phyloP scores from a whole-genome alignment of 306 rosid genomes.

The Rosa multiflora region DNA sequence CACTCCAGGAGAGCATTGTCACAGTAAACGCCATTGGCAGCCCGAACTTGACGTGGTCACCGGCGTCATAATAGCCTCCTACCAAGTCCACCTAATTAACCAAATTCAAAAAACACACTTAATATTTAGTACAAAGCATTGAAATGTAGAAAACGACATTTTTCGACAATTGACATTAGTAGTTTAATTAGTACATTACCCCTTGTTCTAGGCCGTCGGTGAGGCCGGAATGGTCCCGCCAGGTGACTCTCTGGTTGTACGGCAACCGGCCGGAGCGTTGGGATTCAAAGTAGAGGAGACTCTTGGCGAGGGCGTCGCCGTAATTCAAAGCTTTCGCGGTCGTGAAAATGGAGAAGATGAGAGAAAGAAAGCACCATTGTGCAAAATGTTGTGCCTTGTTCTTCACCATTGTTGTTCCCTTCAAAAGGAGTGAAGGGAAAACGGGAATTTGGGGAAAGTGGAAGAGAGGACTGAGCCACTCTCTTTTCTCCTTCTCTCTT shows the following conservation, averaged over 20 bases:
- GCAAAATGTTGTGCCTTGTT: constrained; percentile 12
- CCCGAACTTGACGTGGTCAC: constrained; percentile 97
- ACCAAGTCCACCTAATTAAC: constrained; percentile 75
- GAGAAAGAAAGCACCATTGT: constrained; percentile 39
- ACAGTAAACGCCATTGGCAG: constrained; percentile 97
- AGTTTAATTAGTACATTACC: constrained; percentile 26
- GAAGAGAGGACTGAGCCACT: background rate
- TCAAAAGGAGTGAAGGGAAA: constrained; percentile 60
- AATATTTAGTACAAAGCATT: background rate
- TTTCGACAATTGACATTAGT: background rate
- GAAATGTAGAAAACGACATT: background rate
- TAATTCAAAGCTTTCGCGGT: constrained; percentile 50
- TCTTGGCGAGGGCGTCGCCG: constrained; percentile 77
- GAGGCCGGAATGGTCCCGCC: constrained; percentile 98
- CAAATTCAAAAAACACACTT: background rate
- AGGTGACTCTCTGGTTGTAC: constrained; percentile 82
- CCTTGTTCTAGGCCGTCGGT: constrained; percentile 94
- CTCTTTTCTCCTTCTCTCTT: background rate
- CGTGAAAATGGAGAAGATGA: constrained; percentile 23
- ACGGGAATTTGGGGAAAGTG: constrained; percentile 8
- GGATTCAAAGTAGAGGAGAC: constrained; percentile 90
- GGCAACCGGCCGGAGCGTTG: constrained; percentile 95
- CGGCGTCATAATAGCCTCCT: constrained; percentile 97
- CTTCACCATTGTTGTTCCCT: constrained; percentile 50
- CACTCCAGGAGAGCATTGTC: constrained; percentile 96